phyloP scores from a whole-genome alignment of 768 basidiomycete species.

The Hygrophorus russula region DNA sequence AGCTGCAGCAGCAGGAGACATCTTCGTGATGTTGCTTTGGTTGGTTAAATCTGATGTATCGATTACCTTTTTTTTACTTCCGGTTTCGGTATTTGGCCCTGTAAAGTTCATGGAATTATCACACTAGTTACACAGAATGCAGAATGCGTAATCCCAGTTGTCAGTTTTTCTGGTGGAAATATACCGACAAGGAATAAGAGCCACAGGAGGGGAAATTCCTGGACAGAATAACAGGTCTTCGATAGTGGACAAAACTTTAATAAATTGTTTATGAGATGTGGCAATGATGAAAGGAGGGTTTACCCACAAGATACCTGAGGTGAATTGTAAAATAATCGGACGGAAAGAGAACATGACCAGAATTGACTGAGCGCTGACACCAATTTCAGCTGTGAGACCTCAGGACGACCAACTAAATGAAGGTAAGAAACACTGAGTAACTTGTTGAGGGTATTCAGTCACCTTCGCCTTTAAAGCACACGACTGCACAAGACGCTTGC shows the following conservation, averaged over 20 bases:
- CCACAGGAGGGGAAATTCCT: constrained; percentile 24
- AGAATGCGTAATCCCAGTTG: constrained; percentile 48
- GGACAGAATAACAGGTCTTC: constrained; percentile 17
- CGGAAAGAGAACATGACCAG: constrained; percentile 21
- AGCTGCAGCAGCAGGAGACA: constrained; percentile 54
- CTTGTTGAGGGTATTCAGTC: neutral
- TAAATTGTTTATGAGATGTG: neutral
- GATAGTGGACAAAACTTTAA: constrained; percentile 13
- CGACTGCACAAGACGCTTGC: constrained; percentile 27
- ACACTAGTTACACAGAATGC: constrained; percentile 22
- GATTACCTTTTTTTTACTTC: neutral
- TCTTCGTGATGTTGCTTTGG: constrained; percentile 24
- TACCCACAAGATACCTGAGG: constrained; percentile 19
- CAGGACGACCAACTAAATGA: neutral
- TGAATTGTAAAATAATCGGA: constrained; percentile 36
- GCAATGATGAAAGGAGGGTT: neutral
- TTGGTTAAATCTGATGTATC: neutral
- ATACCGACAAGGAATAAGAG: constrained; percentile 38
- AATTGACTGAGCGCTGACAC: neutral
- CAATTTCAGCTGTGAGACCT: neutral
- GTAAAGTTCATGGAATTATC: constrained; percentile 7
- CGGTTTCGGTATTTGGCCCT: constrained; percentile 7
- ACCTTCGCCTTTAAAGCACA: constrained; percentile 33
- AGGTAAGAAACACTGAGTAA: neutral
- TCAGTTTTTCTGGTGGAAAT: constrained; percentile 31